Evolutionary conservation across 305 asterid genomes (phyloP).

Genomic region (Fraxinus albicans): DNA sequence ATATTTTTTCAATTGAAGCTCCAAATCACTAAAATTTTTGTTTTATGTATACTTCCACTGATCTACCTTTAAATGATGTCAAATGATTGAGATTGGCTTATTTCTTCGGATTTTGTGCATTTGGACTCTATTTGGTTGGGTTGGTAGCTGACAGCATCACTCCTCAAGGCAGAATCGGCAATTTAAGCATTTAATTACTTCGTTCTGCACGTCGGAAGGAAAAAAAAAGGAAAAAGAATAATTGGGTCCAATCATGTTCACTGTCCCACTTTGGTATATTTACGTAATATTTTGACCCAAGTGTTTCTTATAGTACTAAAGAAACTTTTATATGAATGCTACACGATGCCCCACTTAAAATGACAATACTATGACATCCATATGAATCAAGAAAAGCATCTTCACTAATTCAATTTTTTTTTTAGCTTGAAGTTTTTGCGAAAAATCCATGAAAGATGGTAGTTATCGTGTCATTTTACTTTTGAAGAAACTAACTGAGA

Average conservation of each 20-base stretch:
- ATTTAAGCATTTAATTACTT: not conserved
- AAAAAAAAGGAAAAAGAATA: not conserved
- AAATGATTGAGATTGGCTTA: not conserved
- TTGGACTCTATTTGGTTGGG: not conserved
- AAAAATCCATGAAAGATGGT: not conserved
- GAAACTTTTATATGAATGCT: not conserved
- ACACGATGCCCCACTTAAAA: not conserved
- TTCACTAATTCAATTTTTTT: not conserved
- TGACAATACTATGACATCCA: not conserved
- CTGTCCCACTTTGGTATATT: not conserved
- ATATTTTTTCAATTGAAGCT: not conserved
- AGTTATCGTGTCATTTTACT: not conserved
- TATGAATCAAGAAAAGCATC: not conserved
- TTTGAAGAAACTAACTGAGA: not conserved
- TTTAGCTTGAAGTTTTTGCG: not conserved
- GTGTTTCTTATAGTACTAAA: constrained; percentile 1
- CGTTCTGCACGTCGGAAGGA: not conserved
- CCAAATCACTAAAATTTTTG: not conserved
- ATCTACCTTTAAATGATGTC: not conserved
- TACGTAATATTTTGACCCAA: not conserved
- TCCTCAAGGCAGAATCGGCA: not conserved
- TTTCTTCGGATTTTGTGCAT: not conserved
- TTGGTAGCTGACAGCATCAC: not conserved
- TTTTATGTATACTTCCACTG: not conserved
- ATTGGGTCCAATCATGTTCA: not conserved